Base-by-base conservation (phyloP, 2,329 filamentous ascomycete species). In the Aspergillus sp. region DNA sequence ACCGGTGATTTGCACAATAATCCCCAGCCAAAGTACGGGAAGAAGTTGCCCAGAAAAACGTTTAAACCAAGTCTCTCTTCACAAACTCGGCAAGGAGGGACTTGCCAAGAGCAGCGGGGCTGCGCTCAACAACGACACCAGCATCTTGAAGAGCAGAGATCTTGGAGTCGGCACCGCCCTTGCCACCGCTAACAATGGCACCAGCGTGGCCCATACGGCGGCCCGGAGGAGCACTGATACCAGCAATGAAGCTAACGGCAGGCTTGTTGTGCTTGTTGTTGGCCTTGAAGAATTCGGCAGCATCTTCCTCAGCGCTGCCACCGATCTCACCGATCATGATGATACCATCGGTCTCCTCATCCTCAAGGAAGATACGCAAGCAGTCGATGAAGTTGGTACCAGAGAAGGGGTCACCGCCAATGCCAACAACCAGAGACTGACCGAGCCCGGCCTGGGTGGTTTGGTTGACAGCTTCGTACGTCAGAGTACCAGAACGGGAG, bases 291-390 rank as follows among this genome's bases (percentile, higher is more conserved):
- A 96, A 99, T 71, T 98, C 95, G 71, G 95, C 93, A 39, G 95
- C 95, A 71, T 99, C 95, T 82, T 99, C 95, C 83, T 99, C 95
- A 59, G 95, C 95, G 60, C 90, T 91, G 63, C 95, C 95, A 79
- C 95, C 95, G 75, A 99, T 98, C 83, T 98, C 95, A 75, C 95
- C 95, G 76, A 99, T 98, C 95, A 99, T 97, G 82, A 99, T 97
- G 81, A 99, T 97, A 74, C 95, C 95, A 75, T 99, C 95, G 39
- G 95, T 99, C 82, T 96, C 91, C 76, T 89, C 85, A 77, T 99
- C 95, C 78, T 96, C 84, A 70, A 96, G 86, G 87, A 99, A 99
- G 74, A 98, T 91, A 75, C 91, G 90, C 69, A 99, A 85, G 85
- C 93, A 97, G 85, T 99, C 95, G 80, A 99, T 98, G 84, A 98